Base-by-base conservation (phyloP, 2,329 filamentous ascomycete genomes). In the Pochonia chlamydosporia region DNA sequence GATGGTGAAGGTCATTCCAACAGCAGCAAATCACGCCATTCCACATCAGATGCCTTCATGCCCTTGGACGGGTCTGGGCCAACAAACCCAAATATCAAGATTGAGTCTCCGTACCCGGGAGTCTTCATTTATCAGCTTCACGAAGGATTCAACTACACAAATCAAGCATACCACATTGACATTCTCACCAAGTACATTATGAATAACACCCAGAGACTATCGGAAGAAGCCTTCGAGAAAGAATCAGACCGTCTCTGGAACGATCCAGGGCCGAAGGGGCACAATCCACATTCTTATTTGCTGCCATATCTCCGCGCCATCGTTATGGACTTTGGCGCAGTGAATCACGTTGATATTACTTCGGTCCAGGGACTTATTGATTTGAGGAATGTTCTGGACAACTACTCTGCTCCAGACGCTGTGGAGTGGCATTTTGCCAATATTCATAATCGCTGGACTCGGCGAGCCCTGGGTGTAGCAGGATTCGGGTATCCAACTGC, bases 331-430 rank as follows among this genome's bases (percentile, higher is more conserved):
- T 80, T 78, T 56, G 74, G 74, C 0, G 69, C 76, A 2, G 75
- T 82, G 40, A 77, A 79, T 55, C 70, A 72, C 47, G 64, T 82
- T 24, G 80, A 84, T 50, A 70, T 79, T 8, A 82, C 79, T 0
- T 74, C 75, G 3, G 61, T 81, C 0, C 78, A 83, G 54, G 74
- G 74, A 1, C 63, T 84, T 10, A 67, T 80, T 40, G 78, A 82
- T 54, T 61, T 79, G 11, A 71, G 78, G 35, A 74, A 73, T 52
- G 69, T 74, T 20, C 65, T 83, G 2, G 75, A 80, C 57, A 67
- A 70, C 13, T 75, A 81, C 55, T 72, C 77, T 1, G 59, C 66
- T 3, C 75, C 74, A 0, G 67, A 72, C 35, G 51, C 58, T 0
- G 72, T 75, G 8, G 71, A 77, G 51, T 76, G 73, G 72, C 74